Conservation (phyloP, 1,284 basidiomycete genomes). For the Cystobasidium pallidum region DNA sequence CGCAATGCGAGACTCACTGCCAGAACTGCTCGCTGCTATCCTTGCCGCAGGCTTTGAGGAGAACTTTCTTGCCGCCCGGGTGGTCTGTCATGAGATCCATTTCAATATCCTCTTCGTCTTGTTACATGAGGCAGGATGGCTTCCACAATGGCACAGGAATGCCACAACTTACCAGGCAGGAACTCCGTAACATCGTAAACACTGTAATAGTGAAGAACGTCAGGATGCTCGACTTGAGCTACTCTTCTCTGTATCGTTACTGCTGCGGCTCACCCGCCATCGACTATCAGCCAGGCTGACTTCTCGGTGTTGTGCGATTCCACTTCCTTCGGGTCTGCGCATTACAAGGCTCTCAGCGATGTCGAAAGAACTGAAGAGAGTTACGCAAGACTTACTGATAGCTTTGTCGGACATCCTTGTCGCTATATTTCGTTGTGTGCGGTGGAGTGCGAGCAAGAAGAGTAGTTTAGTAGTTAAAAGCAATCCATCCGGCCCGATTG, state of each 20-base stretch:
- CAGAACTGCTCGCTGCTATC: slow-evolving; percentile 43
- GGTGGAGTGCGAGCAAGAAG: not conserved
- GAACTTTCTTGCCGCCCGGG: slow-evolving; percentile 44
- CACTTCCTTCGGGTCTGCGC: slow-evolving; percentile 42
- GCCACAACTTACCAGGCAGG: slow-evolving; percentile 24
- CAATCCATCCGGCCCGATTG: slow-evolving; percentile 12
- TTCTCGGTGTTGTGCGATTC: slow-evolving; percentile 41
- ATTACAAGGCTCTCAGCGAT: not conserved
- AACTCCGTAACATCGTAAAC: slow-evolving; percentile 44
- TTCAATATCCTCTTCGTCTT: not conserved
- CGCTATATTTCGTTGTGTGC: not conserved
- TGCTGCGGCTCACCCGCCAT: slow-evolving; percentile 22
- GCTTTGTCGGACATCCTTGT: slow-evolving; percentile 37
- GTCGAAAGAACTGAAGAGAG: not conserved
- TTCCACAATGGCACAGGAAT: not conserved
- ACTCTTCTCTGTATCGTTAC: not conserved
- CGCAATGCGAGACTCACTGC: slow-evolving; percentile 21
- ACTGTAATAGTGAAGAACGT: not conserved
- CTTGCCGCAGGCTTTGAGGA: slow-evolving; percentile 44
- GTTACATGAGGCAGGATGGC: not conserved
- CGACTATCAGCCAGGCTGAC: slow-evolving; percentile 40
- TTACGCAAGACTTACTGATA: slow-evolving; percentile 22
- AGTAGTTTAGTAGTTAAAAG: not conserved
- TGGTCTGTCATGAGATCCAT: slow-evolving; percentile 29
- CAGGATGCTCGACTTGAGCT: too few relatives aligned